Base-by-base conservation (phyloP, 164 flowering plant species). In the Umbellularia californica region DNA sequence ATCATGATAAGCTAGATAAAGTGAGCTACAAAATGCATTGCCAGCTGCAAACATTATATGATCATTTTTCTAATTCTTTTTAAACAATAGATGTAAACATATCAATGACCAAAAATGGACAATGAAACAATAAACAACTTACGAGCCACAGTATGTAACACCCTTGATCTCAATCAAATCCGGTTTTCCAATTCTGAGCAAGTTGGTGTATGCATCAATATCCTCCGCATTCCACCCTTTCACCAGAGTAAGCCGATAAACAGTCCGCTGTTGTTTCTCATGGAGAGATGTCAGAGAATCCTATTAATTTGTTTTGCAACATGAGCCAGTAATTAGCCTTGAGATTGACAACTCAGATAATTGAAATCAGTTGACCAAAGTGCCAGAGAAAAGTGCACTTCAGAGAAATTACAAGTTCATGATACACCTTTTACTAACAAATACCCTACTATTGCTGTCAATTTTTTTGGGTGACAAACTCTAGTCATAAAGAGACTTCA, bases 191-290 rank as follows among this genome's bases (percentile, higher is more conserved):
- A 92, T 72, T 75, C 79, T 75, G 66, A 96, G 90, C 75, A 96
- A 90, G 66, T 85, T 81, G 58, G 65, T 88, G 84, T 96, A 96
- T 47, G 95, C 94, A 84, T 94, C 95, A 28, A 96, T 47, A 50
- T 96, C 98, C 81, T 94, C 98, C 4, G 93, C 84, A 80, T 96
- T 96, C 99, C 99, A 96, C 71, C 99, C 98, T 85, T 96, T 96
- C 68, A 96, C 98, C 74, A 96, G 79, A 52, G 98, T 96, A 80
- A 96, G 81, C 14, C 98, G 92, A 72, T 92, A 94, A 72, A 92
- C 99, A 41, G 99, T 96, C 63, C 98, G 81, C 72, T 94, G 99
- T 17, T 92, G 84, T 81, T 94, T 92, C 28, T 90, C 92, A 65
- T 66, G 87, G 11, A 96, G 95, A 71, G 97, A 86, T 79, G 83